Evolutionary conservation across 352 stramenopile species (phyloP).

Genomic region (Aphanomyces astaci): DNA sequence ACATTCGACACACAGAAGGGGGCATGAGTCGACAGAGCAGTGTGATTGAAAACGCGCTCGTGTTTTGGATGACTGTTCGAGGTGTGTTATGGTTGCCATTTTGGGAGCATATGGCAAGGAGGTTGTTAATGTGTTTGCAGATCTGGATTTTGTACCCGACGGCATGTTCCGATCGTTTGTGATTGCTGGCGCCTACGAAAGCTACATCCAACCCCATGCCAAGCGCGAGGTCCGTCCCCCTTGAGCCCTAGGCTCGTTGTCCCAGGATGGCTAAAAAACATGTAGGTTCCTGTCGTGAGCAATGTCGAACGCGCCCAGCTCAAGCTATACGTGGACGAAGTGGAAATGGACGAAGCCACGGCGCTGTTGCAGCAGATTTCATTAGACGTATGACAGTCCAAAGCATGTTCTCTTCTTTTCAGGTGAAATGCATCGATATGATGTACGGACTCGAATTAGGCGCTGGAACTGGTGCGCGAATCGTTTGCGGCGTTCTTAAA

Average conservation of each 20-base stretch:
- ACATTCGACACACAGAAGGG: background rate
- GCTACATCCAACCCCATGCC: constrained; percentile 7
- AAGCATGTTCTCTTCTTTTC: too few relatives aligned
- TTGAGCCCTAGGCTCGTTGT: too few relatives aligned
- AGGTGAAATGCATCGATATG: too few relatives aligned
- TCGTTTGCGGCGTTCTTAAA: constrained; percentile 7
- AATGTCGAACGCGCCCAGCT: constrained; percentile 4
- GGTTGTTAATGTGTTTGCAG: background rate
- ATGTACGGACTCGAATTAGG: too few relatives aligned
- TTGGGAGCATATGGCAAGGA: background rate
- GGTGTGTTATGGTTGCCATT: background rate
- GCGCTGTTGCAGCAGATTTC: background rate
- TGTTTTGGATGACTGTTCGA: constrained; percentile 10
- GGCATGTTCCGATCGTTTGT: background rate
- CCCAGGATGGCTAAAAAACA: background rate
- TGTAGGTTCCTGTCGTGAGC: constrained; percentile 7
- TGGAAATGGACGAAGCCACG: constrained; percentile 1
- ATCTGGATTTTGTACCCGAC: background rate
- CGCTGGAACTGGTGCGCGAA: background rate
- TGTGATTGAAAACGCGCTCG: constrained; percentile 9
- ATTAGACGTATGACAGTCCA: background rate
- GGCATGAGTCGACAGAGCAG: background rate
- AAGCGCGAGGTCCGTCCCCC: constrained; percentile 1
- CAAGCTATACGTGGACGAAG: constrained; percentile 1
- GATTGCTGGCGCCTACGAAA: constrained; percentile 6